A percentile compares a stretch with the other conserved stretches of the same genome.
These are phyloP conservation scores for Diaporthe aspalathi DNA, from an alignment of 2,329 filamentous ascomycete genomes.

Conservation along the genomic window DNA sequence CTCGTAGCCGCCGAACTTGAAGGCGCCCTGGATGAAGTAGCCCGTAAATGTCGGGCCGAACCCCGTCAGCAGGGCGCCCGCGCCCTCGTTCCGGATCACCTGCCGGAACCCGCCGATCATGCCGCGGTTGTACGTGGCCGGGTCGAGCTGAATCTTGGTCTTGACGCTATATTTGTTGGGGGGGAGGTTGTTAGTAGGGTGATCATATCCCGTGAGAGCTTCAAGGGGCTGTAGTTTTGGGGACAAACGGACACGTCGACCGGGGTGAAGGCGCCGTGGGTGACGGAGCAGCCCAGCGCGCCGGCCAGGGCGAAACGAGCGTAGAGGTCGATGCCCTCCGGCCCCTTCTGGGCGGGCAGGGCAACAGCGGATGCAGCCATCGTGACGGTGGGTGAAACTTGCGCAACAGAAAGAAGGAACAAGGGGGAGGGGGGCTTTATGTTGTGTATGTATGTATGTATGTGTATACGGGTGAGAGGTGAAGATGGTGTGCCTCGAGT, in stretches of 20 bases:
- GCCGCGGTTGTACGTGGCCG: slow-evolving; percentile 87
- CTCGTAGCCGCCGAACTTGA: slow-evolving; percentile 96
- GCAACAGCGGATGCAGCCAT: slow-evolving; percentile 19
- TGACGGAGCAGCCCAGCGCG: slow-evolving; percentile 97
- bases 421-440: neutral
- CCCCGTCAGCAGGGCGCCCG: slow-evolving; percentile 86
- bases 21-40: slow-evolving; percentile 93
- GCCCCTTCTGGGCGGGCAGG: slow-evolving; percentile 40
- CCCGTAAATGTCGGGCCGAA: slow-evolving; percentile 86
- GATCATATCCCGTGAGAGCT: neutral
- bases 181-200: slow-evolving; percentile 1
- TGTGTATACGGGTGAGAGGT: neutral
- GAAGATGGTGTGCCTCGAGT: neutral
- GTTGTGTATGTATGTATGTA: too few relatives aligned
- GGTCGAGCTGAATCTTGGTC: slow-evolving; percentile 95
- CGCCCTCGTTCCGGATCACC: slow-evolving; percentile 86
- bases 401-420: neutral
- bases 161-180: slow-evolving; percentile 79
- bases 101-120: slow-evolving; percentile 88
- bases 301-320: slow-evolving; percentile 96
- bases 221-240: neutral
- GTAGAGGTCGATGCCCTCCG: slow-evolving; percentile 77
- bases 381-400: neutral
- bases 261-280: slow-evolving; percentile 95
- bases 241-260: slow-evolving; percentile 78